Evolutionary conservation across 2,329 filamentous ascomycete genomes (phyloP), one percentile per base, ranked within the genome.

Genomic region (Verticillium isaacii): DNA sequence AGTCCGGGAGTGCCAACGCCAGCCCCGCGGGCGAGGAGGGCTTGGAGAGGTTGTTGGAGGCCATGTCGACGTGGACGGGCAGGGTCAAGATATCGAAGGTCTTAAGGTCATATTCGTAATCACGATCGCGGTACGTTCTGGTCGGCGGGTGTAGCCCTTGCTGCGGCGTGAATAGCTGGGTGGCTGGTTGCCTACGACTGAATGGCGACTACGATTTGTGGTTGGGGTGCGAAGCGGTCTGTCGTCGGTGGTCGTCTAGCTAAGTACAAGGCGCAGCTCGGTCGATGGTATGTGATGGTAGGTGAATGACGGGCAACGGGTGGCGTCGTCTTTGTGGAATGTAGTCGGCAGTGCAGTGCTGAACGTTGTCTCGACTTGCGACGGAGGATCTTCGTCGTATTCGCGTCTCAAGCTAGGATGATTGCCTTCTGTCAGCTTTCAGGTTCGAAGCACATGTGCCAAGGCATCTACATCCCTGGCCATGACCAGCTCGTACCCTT

Each of bases 1-100:
- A 23, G 50, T 72, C 70, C 64, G 66, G 66, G 37, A 66, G 62
- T 19, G 74, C 72, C 19, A 75, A 75, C 61, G 68, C 57, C 69
- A 70, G 58, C 65, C 68, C 32, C 69, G 66, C 54, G 69, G 72
- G 65, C 45, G 73, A 64, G 69, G 68, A 60, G 9, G 69, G 69
- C 15, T 41, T 41, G 63, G 72, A 76, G 29, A 72, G 68, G 55
- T 69, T 70, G 63, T 67, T 69, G 66, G 69, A 72, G 32, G 70
- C 68, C 72, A 74, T 75, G 29, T 52, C 45, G 45, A 52, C 45
- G 37, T 25, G 19, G 45, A 52, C 45, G 19, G 41, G 45, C 45
- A 23, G 15, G 17, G 45, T 52, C 45, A 52, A 52, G 11, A 52
- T n/a, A 19, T 52, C 45, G 45, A 3, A 8, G 19, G 45, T 11